A percentile compares a stretch with the other conserved stretches of the same genome.
Evolutionary conservation across 2,329 filamentous ascomycete species (phyloP).

Genomic region (Cryphonectria naterciae): DNA sequence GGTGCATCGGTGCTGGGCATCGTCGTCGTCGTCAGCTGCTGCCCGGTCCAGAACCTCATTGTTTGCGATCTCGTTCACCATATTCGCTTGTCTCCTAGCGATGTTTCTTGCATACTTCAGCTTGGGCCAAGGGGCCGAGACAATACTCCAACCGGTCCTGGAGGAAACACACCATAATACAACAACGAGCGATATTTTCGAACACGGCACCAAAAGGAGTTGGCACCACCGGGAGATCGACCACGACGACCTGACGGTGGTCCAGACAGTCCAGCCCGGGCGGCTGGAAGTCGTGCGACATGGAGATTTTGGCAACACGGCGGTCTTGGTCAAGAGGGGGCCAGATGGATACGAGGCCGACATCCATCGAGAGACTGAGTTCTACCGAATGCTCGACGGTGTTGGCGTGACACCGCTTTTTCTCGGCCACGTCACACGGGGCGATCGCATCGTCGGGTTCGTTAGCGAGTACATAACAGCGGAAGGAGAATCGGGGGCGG

Average conservation of each 20-base stretch:
- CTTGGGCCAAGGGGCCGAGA: too few species aligned
- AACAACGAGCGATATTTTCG: neutral
- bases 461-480: constrained; percentile 24
- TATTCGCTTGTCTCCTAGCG: neutral
- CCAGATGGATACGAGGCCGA: neutral
- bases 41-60: neutral
- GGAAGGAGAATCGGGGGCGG: neutral
- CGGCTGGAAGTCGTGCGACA: constrained; percentile 28
- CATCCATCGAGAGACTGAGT: constrained; percentile 20
- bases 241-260: constrained; percentile 9
- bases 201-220: neutral
- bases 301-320: constrained; percentile 10
- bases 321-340: constrained; percentile 28
- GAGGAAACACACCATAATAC: neutral
- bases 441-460: constrained; percentile 22
- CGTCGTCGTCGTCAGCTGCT: neutral
- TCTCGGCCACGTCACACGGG: constrained; percentile 25
- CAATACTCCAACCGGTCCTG: neutral
- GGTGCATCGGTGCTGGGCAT: neutral
- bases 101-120: neutral
- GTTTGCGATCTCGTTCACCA: neutral
- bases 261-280: constrained; percentile 23
- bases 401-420: constrained; percentile 22
- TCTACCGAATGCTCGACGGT: constrained; percentile 25
- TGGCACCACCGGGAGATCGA: constrained; percentile 22